Evolutionary conservation across 306 rosid genomes (phyloP).

Genomic region (Vigna hirtella): DNA sequence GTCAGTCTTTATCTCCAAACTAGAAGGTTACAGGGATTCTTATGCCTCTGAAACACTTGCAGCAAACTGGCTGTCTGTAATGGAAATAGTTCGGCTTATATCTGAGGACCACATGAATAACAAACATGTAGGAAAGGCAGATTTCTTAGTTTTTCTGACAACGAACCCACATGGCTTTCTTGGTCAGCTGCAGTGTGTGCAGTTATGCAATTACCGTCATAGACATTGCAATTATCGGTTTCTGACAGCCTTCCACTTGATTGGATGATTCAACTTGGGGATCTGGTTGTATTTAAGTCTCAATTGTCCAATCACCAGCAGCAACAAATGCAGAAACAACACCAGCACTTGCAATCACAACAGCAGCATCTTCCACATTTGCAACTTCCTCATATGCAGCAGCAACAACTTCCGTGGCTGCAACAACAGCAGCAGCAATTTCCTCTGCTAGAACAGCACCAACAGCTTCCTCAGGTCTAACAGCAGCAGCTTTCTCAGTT

Average conservation of each 20-base stretch:
- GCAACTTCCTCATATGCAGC: constrained; percentile 45
- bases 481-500: constrained; percentile 49
- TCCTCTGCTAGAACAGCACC: constrained; percentile 32
- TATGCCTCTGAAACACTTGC: constrained; percentile 55
- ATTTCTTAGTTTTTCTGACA: constrained; percentile 91
- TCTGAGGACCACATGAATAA: constrained; percentile 98
- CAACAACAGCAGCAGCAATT: constrained; percentile 46
- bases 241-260: constrained; percentile 93
- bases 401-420: constrained; percentile 46
- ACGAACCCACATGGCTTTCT: constrained; percentile 96
- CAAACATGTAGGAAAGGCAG: constrained; percentile 93
- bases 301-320: constrained; percentile 86
- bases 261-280: constrained; percentile 99
- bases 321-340: constrained; percentile 62
- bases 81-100: constrained; percentile 93
- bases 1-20: too few species aligned
- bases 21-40: too few species aligned
- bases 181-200: constrained; percentile 99
- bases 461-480: constrained; percentile 43
- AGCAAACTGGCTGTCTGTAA: constrained; percentile 88
- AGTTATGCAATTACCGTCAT: constrained; percentile 93
- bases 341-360: constrained; percentile 54
- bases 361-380: constrained; percentile 39
- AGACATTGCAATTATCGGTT: constrained; percentile 89
- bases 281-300: constrained; percentile 95